A percentile compares a stretch with the other conserved stretches of the same genome.
These are phyloP conservation scores for Adiantum capillusveneris DNA, from an alignment of 75 land plant species.

Conservation along the genomic window DNA sequence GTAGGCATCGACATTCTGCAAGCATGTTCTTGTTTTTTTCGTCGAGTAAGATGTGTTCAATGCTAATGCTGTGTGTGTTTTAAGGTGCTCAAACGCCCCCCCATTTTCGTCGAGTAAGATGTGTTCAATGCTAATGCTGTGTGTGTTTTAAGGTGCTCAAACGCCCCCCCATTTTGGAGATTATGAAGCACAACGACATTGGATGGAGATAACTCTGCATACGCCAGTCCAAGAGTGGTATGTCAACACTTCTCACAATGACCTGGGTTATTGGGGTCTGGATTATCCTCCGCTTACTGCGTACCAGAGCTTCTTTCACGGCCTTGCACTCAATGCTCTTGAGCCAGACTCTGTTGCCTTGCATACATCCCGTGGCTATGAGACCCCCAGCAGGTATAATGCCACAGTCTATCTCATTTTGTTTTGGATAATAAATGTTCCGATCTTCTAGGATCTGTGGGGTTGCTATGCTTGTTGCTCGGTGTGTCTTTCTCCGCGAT, in stretches of 20 bases:
- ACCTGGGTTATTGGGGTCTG: conserved; percentile 93
- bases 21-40: too few relatives aligned
- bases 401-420: too few relatives aligned
- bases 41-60: too few relatives aligned
- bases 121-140: too few relatives aligned
- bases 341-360: conserved; percentile 65
- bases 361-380: conserved; percentile 75
- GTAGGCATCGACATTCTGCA: conserved; percentile 14
- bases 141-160: conserved; percentile 43
- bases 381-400: conserved; percentile 62
- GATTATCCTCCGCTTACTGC: conserved; percentile 98
- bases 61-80: conserved; percentile 2
- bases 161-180: conserved; percentile 86
- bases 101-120: too few relatives aligned
- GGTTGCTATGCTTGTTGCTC: too few relatives aligned
- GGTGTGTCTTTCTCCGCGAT: too few relatives aligned
- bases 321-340: conserved; percentile 31
- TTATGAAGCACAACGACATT: conserved; percentile 95
- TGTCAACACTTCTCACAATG: conserved; percentile 60
- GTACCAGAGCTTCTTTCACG: conserved; percentile 83
- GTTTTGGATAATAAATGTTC: too few relatives aligned
- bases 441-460: too few relatives aligned
- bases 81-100: conserved; percentile 74
- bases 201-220: conserved; percentile 96
- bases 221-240: conserved; percentile 77